Evolutionary conservation across 2,329 filamentous ascomycete genomes (phyloP).

Genomic region (Verticillium longisporum): DNA sequence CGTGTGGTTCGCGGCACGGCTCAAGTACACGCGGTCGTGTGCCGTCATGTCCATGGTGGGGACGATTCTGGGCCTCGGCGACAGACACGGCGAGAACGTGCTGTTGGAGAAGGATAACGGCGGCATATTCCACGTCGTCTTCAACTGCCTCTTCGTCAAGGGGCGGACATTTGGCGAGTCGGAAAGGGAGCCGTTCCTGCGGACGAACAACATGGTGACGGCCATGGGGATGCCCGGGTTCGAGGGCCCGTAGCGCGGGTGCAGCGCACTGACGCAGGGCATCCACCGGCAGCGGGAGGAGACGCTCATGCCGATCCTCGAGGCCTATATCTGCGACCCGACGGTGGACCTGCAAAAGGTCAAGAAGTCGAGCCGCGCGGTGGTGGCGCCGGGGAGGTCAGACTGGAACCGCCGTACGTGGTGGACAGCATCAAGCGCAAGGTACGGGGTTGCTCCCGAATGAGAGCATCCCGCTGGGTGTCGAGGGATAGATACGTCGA

Average conservation of each 20-base stretch:
- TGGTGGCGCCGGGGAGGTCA: constrained; percentile 33
- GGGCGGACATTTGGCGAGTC: constrained; percentile 92
- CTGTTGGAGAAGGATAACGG: constrained; percentile 90
- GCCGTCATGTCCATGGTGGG: constrained; percentile 99
- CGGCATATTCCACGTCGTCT: constrained; percentile 94
- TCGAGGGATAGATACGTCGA: constrained; percentile 99
- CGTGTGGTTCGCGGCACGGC: constrained; percentile 81
- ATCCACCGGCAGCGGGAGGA: constrained; percentile 89
- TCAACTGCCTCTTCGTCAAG: constrained; percentile 99
- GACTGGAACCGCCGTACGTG: constrained; percentile 61
- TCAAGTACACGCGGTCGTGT: constrained; percentile 86
- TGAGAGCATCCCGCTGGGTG: constrained; percentile 86
- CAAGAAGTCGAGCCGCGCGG: constrained; percentile 48
- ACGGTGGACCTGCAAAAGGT: constrained; percentile 82
- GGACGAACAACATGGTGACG: constrained; percentile 98
- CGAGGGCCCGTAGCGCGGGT: constrained; percentile 87
- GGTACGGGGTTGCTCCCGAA: constrained; percentile 72
- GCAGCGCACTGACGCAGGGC: constrained; percentile 79
- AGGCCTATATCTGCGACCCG: constrained; percentile 95
- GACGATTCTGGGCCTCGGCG: constrained; percentile 86
- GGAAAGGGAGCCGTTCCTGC: constrained; percentile 88
- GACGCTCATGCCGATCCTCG: constrained; percentile 92
- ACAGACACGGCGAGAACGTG: constrained; percentile 96
- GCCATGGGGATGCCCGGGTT: constrained; percentile 94
- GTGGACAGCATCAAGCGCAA: constrained; percentile 85